phyloP scores from a whole-genome alignment of 164 flowering plant genomes.

The Vitis vinifera region ASM3070453v1 NC_081823.1:8099501-8100000 shows the following conservation, averaged over 20 bases:
- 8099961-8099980: no score
- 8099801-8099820: no score
- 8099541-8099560: constrained; percentile 41
- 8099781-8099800: no score
- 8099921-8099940: no score
- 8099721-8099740: constrained; percentile 51
- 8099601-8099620: constrained; percentile 33
- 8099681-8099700: constrained; percentile 38
- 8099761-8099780: constrained; percentile 11
- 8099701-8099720: constrained; percentile 42
- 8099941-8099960: no score
- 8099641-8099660: constrained; percentile 3
- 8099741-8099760: constrained; percentile 42
- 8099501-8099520: constrained; percentile 39
- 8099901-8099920: no score
- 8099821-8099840: no score
- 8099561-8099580: constrained; percentile 42
- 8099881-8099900: no score
- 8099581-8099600: constrained; percentile 40
- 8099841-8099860: no score
- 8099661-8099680: constrained; percentile 37
- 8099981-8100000: no score
- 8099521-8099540: constrained; percentile 64
- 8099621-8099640: constrained; percentile 14
- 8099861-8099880: no score